These are phyloP conservation scores for Pythium rhizo-oryzae DNA, from an alignment of 352 stramenopile genomes.

Conservation along the genomic window DNA sequence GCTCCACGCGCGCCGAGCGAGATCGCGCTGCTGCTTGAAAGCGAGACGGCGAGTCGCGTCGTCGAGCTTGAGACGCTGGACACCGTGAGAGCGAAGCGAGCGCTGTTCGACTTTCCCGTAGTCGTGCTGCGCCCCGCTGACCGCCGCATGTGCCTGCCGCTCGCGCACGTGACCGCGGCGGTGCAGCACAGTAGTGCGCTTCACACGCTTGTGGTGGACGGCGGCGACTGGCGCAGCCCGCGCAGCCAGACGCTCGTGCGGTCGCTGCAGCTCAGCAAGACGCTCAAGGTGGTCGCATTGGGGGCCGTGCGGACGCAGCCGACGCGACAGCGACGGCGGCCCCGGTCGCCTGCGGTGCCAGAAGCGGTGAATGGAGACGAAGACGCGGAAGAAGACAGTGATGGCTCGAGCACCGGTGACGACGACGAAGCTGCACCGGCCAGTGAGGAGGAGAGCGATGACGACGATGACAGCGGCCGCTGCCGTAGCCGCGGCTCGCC, in stretches of 20 bases:
- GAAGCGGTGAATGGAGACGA: conserved; percentile 6
- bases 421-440: background rate
- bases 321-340: background rate
- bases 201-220: conserved; percentile 41
- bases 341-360: background rate
- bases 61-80: conserved; percentile 15
- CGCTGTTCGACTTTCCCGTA: conserved; percentile 52
- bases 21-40: conserved; percentile 34
- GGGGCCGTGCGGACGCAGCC: conserved; percentile 29
- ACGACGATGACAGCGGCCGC: background rate
- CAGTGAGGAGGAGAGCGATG: no score
- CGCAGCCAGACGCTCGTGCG: conserved; percentile 38
- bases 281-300: conserved; percentile 47
- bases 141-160: background rate
- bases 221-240: conserved; percentile 37
- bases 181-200: conserved; percentile 50
- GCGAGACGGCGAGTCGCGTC: conserved; percentile 1
- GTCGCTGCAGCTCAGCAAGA: conserved; percentile 45
- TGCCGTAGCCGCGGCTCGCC: background rate
- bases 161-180: conserved; percentile 46
- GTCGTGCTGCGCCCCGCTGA: conserved; percentile 34
- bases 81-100: conserved; percentile 34
- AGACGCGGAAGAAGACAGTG: background rate
- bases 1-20: conserved; percentile 33
- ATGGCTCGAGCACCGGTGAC: background rate